These are phyloP conservation scores for Gonium pectorale DNA, from an alignment of 139 green algal genomes.

Conservation along the genomic window DNA sequence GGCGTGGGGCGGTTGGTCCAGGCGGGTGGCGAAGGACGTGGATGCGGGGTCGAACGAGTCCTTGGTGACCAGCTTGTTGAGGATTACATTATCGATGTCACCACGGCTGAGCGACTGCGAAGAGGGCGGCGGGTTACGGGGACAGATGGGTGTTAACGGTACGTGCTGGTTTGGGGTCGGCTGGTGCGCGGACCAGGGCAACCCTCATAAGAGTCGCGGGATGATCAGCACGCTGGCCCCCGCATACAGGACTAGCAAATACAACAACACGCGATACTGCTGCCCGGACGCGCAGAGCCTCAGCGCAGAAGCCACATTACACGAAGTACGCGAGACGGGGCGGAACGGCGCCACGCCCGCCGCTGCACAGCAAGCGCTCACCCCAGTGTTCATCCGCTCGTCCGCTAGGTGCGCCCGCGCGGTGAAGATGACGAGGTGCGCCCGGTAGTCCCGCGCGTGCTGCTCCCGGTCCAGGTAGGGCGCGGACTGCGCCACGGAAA, in stretches of 20 bases:
- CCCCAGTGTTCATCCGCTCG: conserved; percentile 31
- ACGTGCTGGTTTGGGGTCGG: no score
- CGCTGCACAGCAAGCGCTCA: neutral
- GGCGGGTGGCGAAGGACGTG: conserved; percentile 35
- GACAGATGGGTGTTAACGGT: no score
- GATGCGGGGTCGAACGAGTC: conserved; percentile 45
- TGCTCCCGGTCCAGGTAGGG: conserved; percentile 59
- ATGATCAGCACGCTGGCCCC: no score
- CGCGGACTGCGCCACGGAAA: conserved; percentile 33
- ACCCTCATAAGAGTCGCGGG: no score
- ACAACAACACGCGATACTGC: no score
- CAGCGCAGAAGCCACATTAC: no score
- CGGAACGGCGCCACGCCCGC: neutral
- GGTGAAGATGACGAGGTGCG: conserved; percentile 59
- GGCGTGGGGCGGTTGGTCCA: conserved; percentile 15
- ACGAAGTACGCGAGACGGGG: no score
- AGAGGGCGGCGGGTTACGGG: no score
- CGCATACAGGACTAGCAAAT: no score
- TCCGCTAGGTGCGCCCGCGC: conserved; percentile 53
- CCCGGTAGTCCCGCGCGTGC: conserved; percentile 51
- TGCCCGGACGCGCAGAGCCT: no score
- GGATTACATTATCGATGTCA: conserved; percentile 43
- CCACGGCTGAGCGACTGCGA: conserved; percentile 14
- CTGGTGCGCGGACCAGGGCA: no score
- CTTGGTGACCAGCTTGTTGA: conserved; percentile 42